These are phyloP conservation scores for Ceratocystis lukuohia DNA, from an alignment of 2,329 filamentous ascomycete species.

Conservation along the genomic window DNA sequence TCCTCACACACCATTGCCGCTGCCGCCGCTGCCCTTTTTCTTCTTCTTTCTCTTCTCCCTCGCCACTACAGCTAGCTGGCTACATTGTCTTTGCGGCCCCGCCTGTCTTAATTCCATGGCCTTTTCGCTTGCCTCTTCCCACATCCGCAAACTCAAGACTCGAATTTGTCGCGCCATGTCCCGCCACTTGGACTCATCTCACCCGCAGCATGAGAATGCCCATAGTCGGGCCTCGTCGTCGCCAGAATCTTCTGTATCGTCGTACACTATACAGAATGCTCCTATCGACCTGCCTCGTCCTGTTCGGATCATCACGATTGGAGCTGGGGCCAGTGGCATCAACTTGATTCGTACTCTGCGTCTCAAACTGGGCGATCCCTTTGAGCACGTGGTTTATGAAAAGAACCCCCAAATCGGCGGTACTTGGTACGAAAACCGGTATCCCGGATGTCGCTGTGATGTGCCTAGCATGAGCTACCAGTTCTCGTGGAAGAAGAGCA, in stretches of 20 bases:
- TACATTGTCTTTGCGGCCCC: background rate
- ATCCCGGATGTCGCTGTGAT: constrained; percentile 45
- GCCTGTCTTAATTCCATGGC: background rate
- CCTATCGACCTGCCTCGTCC: constrained; percentile 18
- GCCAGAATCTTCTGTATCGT: background rate
- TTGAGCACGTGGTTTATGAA: constrained; percentile 39
- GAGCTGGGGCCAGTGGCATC: constrained; percentile 25
- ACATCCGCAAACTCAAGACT: background rate
- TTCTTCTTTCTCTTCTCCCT: background rate
- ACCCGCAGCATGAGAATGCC: constrained; percentile 15
- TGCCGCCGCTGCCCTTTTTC: background rate
- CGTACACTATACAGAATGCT: constrained; percentile 13
- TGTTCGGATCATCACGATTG: constrained; percentile 24
- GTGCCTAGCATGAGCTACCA: constrained; percentile 49
- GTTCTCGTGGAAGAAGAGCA: constrained; percentile 47
- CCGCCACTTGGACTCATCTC: constrained; percentile 11
- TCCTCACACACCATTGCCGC: background rate
- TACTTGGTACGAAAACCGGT: constrained; percentile 46
- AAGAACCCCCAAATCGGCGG: constrained; percentile 43
- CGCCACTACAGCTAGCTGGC: no score
- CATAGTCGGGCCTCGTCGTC: constrained; percentile 1
- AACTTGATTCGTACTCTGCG: constrained; percentile 32
- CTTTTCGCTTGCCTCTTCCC: background rate
- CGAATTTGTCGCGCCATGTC: constrained; percentile 9
- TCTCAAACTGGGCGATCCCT: constrained; percentile 29